phyloP scores from a whole-genome alignment of 2,329 filamentous ascomycete species.

The Talaromyces sp. region DNA sequence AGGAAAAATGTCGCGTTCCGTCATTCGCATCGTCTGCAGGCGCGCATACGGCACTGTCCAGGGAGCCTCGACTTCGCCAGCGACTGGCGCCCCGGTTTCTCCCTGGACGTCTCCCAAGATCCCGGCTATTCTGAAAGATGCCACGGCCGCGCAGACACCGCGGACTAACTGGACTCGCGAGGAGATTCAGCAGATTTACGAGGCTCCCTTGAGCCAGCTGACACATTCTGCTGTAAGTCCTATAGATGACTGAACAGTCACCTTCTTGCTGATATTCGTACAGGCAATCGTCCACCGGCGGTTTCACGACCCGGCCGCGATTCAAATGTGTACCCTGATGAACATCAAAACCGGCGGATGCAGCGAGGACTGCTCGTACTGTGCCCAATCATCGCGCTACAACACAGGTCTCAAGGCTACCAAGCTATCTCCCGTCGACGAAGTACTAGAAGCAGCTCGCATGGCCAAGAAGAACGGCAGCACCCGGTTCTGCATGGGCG shows the following conservation, averaged over 20 bases:
- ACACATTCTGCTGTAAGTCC: constrained; percentile 64
- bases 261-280: background rate
- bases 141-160: constrained; percentile 38
- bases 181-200: constrained; percentile 76
- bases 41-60: constrained; percentile 38
- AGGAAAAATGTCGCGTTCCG: constrained; percentile 15
- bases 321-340: constrained; percentile 92
- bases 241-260: background rate
- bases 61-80: constrained; percentile 18
- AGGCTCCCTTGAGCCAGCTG: constrained; percentile 74
- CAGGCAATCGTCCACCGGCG: constrained; percentile 73
- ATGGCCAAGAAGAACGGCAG: constrained; percentile 77
- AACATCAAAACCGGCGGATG: constrained; percentile 95
- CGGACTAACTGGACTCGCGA: constrained; percentile 74
- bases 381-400: constrained; percentile 77
- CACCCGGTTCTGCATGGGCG: constrained; percentile 92
- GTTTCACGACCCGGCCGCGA: constrained; percentile 76
- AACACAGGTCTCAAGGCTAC: constrained; percentile 68
- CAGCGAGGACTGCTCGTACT: constrained; percentile 89
- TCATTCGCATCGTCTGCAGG: constrained; percentile 23
- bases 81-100: constrained; percentile 16
- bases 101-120: constrained; percentile 24
- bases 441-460: constrained; percentile 71
- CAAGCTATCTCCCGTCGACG: constrained; percentile 72
- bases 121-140: constrained; percentile 29